These are phyloP conservation scores for Ilyonectria destructans DNA, from an alignment of 2,329 filamentous ascomycete species.

Conservation along the genomic window DNA sequence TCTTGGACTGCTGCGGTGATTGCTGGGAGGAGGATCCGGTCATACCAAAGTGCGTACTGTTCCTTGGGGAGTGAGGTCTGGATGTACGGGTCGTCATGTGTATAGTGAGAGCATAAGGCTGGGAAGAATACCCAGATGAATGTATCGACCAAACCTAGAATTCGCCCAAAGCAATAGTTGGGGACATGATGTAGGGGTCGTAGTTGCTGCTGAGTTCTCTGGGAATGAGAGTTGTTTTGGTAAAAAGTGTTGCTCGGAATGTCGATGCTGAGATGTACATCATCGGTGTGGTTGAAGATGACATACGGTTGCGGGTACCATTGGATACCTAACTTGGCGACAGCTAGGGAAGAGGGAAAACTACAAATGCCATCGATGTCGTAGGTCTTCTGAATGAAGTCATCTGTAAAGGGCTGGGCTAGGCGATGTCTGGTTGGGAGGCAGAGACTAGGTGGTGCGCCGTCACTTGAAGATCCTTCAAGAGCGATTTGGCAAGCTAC, in stretches of 20 bases:
- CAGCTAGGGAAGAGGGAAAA: constrained; percentile 18
- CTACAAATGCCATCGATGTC: constrained; percentile 17
- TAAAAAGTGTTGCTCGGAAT: too few relatives aligned
- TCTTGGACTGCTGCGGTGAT: constrained; percentile 19
- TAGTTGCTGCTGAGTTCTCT: not conserved
- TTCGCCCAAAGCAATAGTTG: constrained; percentile 13
- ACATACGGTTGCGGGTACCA: too few relatives aligned
- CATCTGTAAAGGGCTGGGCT: constrained; percentile 9
- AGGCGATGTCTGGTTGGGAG: constrained; percentile 12
- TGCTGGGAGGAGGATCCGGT: constrained; percentile 8
- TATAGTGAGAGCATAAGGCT: constrained; percentile 9
- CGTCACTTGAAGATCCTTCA: constrained; percentile 9
- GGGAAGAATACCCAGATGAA: constrained; percentile 17
- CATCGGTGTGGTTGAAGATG: too few relatives aligned
- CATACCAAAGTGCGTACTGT: constrained; percentile 1
- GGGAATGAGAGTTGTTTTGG: too few relatives aligned
- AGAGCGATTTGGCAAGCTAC: constrained; percentile 17
- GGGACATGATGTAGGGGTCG: constrained; percentile 11
- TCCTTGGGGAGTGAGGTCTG: not conserved
- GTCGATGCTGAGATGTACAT: too few relatives aligned
- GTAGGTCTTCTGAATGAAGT: constrained; percentile 15
- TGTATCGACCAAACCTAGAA: constrained; percentile 11
- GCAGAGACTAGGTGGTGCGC: constrained; percentile 12
- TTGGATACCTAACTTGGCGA: constrained; percentile 16
- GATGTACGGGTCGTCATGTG: not conserved